Base-by-base conservation (phyloP, 106 monocot species). In the Dendrobium chrysotoxum region DNA sequence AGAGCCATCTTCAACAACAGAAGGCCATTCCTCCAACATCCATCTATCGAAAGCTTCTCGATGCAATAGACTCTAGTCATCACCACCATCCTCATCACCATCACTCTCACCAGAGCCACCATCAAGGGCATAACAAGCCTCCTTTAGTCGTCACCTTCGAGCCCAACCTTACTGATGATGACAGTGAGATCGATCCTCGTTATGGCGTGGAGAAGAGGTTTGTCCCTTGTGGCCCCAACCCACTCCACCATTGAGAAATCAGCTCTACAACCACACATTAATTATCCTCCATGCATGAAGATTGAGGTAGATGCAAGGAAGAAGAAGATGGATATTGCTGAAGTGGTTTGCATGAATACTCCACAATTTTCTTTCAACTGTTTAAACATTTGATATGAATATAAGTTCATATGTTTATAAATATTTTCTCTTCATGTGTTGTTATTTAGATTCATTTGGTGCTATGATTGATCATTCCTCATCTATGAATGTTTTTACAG, bases 201-300 rank as follows among this genome's bases (percentile, higher is more conserved):
- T 93, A 85, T 16, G 92, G 90, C 76, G 85, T 90, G 25, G 81
- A 90, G 81, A 90, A 90, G 79, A 82, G 92, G 79, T 53, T 86
- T 16, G 90, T 93, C 1, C 92, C 92, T 21, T 53, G 79, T 0
- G 92, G 92, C 20, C 92, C 92, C 25, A 93, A 93, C 61, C 92
- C 92, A 12, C 77, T 93, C 65, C 92, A 93, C 83, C 88, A 93
- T 64, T 93, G 83, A 87, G 15, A 54, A 39, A 23, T 75, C 28
- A 61, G n/a, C 18, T 7, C 20, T 28, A 4, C 28, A 39, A 46
- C 57, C 57, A 21, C 57, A 58, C 68, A 68, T 68, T 25, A 65
- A 20, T 68, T 18, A 38, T 50, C 64, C 75, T 76, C 46, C 38
- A 31, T 55, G 40, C 54, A 79, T 55, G 35, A 57, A 4, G 39